Base-by-base conservation (phyloP, 805 yeast genomes). In the Cyberlindnera japonica region DNA sequence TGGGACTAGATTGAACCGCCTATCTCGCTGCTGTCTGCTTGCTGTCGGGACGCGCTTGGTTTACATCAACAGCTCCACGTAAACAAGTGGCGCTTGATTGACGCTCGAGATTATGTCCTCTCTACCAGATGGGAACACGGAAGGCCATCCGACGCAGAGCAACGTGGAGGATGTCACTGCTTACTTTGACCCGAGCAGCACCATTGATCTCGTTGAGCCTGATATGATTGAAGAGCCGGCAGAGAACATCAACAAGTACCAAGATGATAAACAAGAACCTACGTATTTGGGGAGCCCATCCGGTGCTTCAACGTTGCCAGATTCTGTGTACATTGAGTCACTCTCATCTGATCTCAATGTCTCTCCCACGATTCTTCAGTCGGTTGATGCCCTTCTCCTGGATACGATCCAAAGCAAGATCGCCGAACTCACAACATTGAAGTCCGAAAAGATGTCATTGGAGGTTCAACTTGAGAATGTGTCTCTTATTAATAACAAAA, bases 381-480 rank as follows among this genome's bases (percentile, higher is more conserved):
- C 49, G 3, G 17, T 61, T 5, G 60, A 59, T 29, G 19, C 33
- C 1, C 41, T 23, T 1, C 35, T 63, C 1, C 41, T 68, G 14
- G 38, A 33, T 2, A 57, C 59, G 25, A 40, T 72, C 5, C 52
- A 57, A 21, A 43, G 43, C 3, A 65, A 59, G 36, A 44, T 67
- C 14, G 48, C 52, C 5, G 69, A 68, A 34, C 56, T 64, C 32
- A 60, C 67, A 23, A 55, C 57, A 9, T 36, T 71, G 29, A 59
- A 62, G 41, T 65, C 75, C 1, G 65, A 63, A 33, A 65, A 63
- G 35, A 40, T 66, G 34, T 50, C 63, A 3, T 29, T 66, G 21
- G 67, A 64, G 41, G 61, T 71, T 11, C 60, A 62, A n/a, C 53
- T 64, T 14, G 75, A 72, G 39, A 74, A 69, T 38, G 46, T 58